Base-by-base conservation (phyloP, 2,329 filamentous ascomycete species). In the Fusarium neocosmosporiellum region DNA sequence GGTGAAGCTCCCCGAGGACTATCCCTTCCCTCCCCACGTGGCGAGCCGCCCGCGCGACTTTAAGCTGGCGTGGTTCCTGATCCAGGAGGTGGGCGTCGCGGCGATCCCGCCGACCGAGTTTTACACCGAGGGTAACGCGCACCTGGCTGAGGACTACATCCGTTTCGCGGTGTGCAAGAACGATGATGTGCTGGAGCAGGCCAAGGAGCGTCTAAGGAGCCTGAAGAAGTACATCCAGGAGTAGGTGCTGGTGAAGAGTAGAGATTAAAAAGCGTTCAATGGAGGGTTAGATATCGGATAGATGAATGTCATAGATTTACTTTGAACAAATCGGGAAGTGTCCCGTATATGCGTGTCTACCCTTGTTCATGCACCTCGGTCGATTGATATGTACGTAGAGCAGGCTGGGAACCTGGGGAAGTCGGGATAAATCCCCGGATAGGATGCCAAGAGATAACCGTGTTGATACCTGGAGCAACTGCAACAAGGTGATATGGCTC, bases 71-170 rank as follows among this genome's bases (percentile, higher is more conserved):
- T 99, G 96, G 96, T 98, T 98, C 85, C 84, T 98, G 77, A 99
- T 99, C 83, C 95, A 95, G 81, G 96, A 99, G 85, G 87, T 99
- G 22, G 96, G 96, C 11, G 94, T 99, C 31, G 96, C 96, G 4
- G 95, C 96, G 10, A 98, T 99, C 71, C 96, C 96, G 20, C 96
- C 96, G 0, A 98, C 95, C 0, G 96, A 99, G 83, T 99, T 99
- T 83, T 98, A 98, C 81, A 98, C 96, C 0, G 91, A 94, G 20
- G 85, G 83, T 48, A 98, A 98, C 79, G 90, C 93, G 31, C 90
- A 93, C 77, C 90, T 98, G 76, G 96, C 94, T 0, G 94, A 98
- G 86, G 93, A 98, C 78, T 99, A 97, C 84, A 88, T 99, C 78
- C 88, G 96, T 27, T 98, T 98, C 80, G 96, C 96, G 0, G 95